Conservation (phyloP, 140 eudicot genomes). For the Ambrosia hybrid region DNA sequence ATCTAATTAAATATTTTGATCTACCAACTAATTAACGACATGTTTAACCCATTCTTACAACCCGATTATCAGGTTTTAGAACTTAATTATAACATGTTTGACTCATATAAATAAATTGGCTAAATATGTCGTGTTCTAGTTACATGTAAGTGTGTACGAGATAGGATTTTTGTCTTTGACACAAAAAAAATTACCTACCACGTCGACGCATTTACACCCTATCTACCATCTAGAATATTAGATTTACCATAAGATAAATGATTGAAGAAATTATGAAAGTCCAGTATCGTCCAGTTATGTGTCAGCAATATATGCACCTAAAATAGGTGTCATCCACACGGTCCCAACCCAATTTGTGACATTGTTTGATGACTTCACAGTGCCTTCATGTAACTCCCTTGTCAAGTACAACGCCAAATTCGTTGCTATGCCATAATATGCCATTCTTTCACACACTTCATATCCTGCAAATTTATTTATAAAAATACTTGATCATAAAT, state of each 20-base stretch:
- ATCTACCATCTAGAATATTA: neutral
- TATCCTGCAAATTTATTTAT: slow-evolving; percentile 27
- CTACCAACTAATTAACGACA: neutral
- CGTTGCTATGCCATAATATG: slow-evolving; percentile 50
- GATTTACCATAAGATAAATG: slow-evolving; percentile 41
- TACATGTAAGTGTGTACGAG: neutral
- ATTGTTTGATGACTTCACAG: slow-evolving; percentile 47
- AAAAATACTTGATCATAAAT: neutral
- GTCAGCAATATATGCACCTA: slow-evolving; percentile 51
- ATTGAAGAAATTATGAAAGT: slow-evolving; percentile 42
- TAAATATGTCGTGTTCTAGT: neutral
- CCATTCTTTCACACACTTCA: slow-evolving; percentile 57
- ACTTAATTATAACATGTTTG: neutral
- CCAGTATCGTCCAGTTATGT: slow-evolving; percentile 47
- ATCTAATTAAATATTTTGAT: neutral
- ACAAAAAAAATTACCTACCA: neutral
- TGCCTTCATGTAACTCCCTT: slow-evolving; percentile 45
- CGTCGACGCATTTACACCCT: too few relatives aligned
- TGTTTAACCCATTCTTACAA: neutral
- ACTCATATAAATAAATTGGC: neutral
- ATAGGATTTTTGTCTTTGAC: neutral
- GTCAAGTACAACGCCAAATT: slow-evolving; percentile 45
- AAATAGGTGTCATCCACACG: slow-evolving; percentile 53
- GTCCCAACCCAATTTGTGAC: slow-evolving; percentile 54
- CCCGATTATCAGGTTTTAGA: neutral